Base-by-base conservation (phyloP, 192 early-diverging fungal species). In the Linderina pennispora region DNA sequence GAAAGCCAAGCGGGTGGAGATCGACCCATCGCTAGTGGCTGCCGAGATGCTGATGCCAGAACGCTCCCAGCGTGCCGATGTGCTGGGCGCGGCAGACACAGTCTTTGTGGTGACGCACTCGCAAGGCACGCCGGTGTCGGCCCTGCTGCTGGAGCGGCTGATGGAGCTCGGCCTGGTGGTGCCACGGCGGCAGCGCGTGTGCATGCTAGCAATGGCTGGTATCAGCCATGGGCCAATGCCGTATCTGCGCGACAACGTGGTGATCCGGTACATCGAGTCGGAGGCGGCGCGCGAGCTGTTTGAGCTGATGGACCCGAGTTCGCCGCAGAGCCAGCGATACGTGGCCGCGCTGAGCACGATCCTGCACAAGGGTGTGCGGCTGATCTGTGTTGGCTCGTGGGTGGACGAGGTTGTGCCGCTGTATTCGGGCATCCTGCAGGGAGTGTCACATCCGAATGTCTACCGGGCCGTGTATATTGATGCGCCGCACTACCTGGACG, bases 321-420 rank as follows among this genome's bases (percentile, higher is more conserved):
- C 82, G 8, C 49, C 48, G 0, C 85, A 91, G 36, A 66, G 90
- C 26, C 65, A 69, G 50, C 75, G 75, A 36, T 98, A 89, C 42
- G 74, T 82, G 16, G 74, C 78, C 2, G 82, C 89, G 2, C 66
- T 97, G 35, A 63, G 65, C 15, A 74, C 72, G 1, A 68, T 93
- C 9, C 66, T 94, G 21, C 56, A 77, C 14, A 52, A 53, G 2
- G 91, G 90, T 5, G 77, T 88, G 11, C 75, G 87, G n/a, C 58
- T 88, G 17, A 79, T 86, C 3, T 77, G 85, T 16, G 76, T 94
- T 8, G 93, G 86, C 2, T 85, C 83, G 5, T 87, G 93, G 90
- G 88, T 93, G 48, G 95, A 98, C 54, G 92, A 98, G 60, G 95
- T 94, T 0, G 95, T 98, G 0, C 95, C 95, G 4, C 65, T 92